phyloP scores from a whole-genome alignment of 352 stramenopile genomes.

The Elongisporangium anandrum region DNA sequence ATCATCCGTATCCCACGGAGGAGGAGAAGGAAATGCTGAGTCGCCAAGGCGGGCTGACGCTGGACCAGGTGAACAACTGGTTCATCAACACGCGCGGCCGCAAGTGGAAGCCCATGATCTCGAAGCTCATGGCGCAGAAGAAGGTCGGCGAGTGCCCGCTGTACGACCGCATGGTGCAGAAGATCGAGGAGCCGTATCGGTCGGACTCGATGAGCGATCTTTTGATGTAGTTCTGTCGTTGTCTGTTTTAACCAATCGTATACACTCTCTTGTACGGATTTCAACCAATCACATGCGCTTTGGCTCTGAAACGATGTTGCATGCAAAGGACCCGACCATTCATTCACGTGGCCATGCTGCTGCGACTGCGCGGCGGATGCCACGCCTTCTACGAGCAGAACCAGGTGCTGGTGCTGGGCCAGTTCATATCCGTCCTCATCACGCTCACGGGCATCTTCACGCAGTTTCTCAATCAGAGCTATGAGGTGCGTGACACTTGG shows the following conservation, averaged over 20 bases:
- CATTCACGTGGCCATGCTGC: not conserved
- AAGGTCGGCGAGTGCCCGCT: constrained; percentile 50
- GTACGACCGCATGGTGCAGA: constrained; percentile 75
- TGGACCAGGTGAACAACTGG: constrained; percentile 89
- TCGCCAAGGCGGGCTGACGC: constrained; percentile 62
- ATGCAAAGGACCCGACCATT: constrained; percentile 3
- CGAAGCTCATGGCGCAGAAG: constrained; percentile 64
- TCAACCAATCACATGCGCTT: constrained; percentile 6
- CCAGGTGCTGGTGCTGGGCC: constrained; percentile 69
- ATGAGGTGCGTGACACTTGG: constrained; percentile 35
- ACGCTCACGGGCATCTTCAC: constrained; percentile 86
- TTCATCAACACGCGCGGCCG: constrained; percentile 84
- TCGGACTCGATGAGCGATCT: constrained; percentile 12
- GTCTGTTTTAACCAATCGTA: constrained; percentile 15
- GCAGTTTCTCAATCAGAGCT: constrained; percentile 74
- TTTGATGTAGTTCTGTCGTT: not conserved
- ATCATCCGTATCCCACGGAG: constrained; percentile 83
- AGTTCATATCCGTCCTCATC: constrained; percentile 89
- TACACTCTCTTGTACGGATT: constrained; percentile 1
- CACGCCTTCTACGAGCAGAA: constrained; percentile 34
- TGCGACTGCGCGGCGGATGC: constrained; percentile 1
- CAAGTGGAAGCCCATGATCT: constrained; percentile 86
- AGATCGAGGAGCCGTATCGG: constrained; percentile 73
- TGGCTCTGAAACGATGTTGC: constrained; percentile 11
- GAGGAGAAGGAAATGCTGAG: constrained; percentile 76